Evolutionary conservation across 805 yeast genomes (phyloP).

Genomic region (Candida maesae): DNA sequence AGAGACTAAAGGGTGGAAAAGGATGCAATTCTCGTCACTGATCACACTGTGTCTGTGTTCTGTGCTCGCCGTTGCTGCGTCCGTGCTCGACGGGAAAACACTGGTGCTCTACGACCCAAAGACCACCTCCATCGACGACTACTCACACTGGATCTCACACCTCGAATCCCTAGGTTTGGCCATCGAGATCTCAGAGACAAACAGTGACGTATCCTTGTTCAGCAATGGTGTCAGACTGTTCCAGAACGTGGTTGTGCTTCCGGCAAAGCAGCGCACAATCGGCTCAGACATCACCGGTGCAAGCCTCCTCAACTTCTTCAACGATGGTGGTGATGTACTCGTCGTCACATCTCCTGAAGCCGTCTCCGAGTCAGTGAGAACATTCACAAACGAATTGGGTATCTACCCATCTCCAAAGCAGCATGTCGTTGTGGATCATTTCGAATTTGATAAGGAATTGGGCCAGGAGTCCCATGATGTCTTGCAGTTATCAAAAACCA

Average conservation of each 20-base stretch:
- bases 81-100: conserved; percentile 14
- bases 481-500: conserved; percentile 10
- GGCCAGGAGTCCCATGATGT: conserved; percentile 27
- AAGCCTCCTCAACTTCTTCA: conserved; percentile 55
- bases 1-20: too few relatives aligned
- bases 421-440: conserved; percentile 62
- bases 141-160: conserved; percentile 7
- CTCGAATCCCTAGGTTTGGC: conserved; percentile 31
- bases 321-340: conserved; percentile 71
- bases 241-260: conserved; percentile 57
- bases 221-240: conserved; percentile 42
- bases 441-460: conserved; percentile 35
- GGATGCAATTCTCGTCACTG: neutral
- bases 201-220: conserved; percentile 30
- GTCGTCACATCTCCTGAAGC: conserved; percentile 52
- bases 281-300: conserved; percentile 39
- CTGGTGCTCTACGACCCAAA: conserved; percentile 23
- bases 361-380: conserved; percentile 57
- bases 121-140: conserved; percentile 18
- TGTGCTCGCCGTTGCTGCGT: conserved; percentile 13
- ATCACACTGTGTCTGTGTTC: conserved; percentile 5
- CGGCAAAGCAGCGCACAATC: conserved; percentile 47
- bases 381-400: conserved; percentile 75
- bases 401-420: conserved; percentile 79
- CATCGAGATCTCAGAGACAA: conserved; percentile 27